Base-by-base conservation (phyloP, 176 grass and related monocot genomes). In the Cocos nucifera region DNA sequence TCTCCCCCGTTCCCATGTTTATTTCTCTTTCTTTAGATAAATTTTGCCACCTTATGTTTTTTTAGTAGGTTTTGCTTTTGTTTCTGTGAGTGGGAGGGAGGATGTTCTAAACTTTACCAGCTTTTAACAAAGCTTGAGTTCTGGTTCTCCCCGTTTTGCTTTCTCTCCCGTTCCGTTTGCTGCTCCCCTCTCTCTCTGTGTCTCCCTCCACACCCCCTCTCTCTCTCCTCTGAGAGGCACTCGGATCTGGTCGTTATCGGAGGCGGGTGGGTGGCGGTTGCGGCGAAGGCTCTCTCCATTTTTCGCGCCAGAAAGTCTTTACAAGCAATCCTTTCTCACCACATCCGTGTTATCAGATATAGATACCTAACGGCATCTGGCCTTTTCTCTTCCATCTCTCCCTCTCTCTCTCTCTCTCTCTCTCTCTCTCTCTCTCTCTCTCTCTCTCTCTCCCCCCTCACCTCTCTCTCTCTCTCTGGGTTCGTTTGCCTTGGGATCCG, bases 261-360 rank as follows among this genome's bases (percentile, higher is more conserved):
- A 56, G 54, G 19, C 22, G 54, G 54, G 54, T 56, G 54, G 54
- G 19, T 23, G 54, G 54, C 19, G 54, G 54, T 56, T 56, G 54
- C 19, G 19, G 54, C 8, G 54, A 56, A 56, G 54, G 54, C 54
- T 56, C 10, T 56, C 54, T 18, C 54, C 54, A 56, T 56, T 56
- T 21, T 56, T 56, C 54, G 22, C 54, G 54, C 54, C 54, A 22
- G 54, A 14, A 56, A 56, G 54, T 22, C 19, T 56, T 56, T 19
- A 56, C 54, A 56, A 22, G 54, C 9, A 22, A 12, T 21, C 19
- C 22, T 56, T 21, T 56, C 19, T 56, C 22, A 56, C 22, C 22
- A 23, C 22, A 12, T 44, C 10, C 14, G 22, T 56, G n/a, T 22
- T 9, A 3, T 21, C 8, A 14, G 19, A 12, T 56, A 23, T 20